Percentiles rank a stretch among this genome's conserved stretches.
These are phyloP conservation scores for Spongispora temasekensis DNA, from an alignment of 1,284 basidiomycete species.

Conservation along the genomic window DNA sequence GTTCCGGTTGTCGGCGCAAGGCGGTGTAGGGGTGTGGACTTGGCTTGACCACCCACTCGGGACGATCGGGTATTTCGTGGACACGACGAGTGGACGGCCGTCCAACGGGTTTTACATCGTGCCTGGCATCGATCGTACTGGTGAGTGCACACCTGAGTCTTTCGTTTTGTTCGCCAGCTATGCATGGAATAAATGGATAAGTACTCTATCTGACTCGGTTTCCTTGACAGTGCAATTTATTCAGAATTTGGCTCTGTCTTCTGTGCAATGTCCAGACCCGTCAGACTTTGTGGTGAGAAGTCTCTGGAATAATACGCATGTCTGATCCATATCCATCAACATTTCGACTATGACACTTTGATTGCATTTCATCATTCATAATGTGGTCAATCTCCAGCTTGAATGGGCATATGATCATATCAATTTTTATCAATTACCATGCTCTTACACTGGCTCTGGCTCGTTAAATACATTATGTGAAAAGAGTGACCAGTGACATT, in stretches of 20 bases:
- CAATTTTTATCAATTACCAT: too few relatives aligned
- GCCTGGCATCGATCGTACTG: neutral
- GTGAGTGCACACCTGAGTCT: neutral
- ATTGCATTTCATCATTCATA: too few relatives aligned
- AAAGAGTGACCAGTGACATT: too few relatives aligned
- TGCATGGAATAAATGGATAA: too few relatives aligned
- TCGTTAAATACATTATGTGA: too few relatives aligned
- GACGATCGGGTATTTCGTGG: constrained; percentile 55
- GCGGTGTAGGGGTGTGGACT: constrained; percentile 54
- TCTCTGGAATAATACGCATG: constrained; percentile 58
- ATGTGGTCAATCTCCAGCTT: too few relatives aligned
- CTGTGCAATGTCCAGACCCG: constrained; percentile 39
- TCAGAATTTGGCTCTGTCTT: constrained; percentile 35
- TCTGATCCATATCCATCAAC: too few relatives aligned
- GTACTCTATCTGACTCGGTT: neutral
- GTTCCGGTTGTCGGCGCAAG: constrained; percentile 56
- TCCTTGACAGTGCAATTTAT: constrained; percentile 16
- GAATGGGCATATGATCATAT: too few relatives aligned
- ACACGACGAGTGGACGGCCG: constrained; percentile 41
- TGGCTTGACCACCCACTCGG: constrained; percentile 60
- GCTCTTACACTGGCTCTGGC: too few relatives aligned
- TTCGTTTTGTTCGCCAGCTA: neutral
- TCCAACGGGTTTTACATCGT: constrained; percentile 42
- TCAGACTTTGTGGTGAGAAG: constrained; percentile 54
- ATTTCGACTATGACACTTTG: too few relatives aligned